Percentiles rank a stretch among this genome's conserved stretches.
These are phyloP conservation scores for Saturnispora serradocipensis DNA, from an alignment of 805 yeast species.

Conservation along the genomic window DNA sequence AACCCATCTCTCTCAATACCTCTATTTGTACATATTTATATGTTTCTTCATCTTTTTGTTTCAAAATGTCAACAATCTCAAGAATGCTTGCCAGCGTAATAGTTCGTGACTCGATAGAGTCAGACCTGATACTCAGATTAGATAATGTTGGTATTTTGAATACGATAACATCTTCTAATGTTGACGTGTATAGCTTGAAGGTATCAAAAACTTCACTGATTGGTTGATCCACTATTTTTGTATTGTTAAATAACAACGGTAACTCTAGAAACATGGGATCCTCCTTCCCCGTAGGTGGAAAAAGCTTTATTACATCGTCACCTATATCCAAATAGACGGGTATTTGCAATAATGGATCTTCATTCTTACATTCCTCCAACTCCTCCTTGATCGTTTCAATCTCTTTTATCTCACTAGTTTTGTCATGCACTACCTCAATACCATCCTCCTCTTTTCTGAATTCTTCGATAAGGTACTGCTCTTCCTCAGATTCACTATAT, in stretches of 20 bases:
- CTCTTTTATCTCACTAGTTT: not conserved
- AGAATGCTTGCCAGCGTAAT: constrained; percentile 18
- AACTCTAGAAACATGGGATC: constrained; percentile 19
- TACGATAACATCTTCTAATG: constrained; percentile 2
- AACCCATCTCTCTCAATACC: constrained; percentile 9
- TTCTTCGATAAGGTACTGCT: not conserved
- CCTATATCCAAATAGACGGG: constrained; percentile 25
- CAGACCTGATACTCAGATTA: constrained; percentile 20
- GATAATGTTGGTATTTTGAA: constrained; percentile 17
- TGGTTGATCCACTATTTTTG: constrained; percentile 9
- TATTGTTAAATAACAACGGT: constrained; percentile 15
- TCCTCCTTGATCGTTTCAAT: constrained; percentile 3
- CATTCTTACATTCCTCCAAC: not conserved
- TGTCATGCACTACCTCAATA: not conserved
- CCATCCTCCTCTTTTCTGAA: not conserved
- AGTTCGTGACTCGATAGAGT: constrained; percentile 13
- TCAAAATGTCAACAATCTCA: constrained; percentile 14
- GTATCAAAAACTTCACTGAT: constrained; percentile 11
- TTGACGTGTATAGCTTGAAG: constrained; percentile 1
- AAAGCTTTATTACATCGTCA: constrained; percentile 20
- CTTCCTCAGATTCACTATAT: constrained; percentile 2
- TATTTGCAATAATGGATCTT: constrained; percentile 2
- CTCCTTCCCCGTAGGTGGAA: constrained; percentile 16
- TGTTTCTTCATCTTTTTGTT: constrained; percentile 17
- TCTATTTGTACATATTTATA: constrained; percentile 19